phyloP scores from a whole-genome alignment of 371 early-diverging fungal species.

The Zychaea mexicana region DNA sequence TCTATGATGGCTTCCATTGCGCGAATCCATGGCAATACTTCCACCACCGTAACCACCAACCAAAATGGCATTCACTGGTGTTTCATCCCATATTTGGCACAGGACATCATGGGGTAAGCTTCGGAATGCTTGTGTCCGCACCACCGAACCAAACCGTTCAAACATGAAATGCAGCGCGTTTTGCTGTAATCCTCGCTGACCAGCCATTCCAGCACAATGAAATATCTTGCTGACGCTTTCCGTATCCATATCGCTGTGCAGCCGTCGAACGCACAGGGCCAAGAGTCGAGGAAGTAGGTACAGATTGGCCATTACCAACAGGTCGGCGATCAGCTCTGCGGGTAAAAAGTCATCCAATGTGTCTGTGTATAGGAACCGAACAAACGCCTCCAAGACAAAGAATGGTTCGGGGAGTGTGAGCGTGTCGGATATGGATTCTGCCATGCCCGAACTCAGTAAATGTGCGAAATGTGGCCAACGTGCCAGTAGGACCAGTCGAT shows the following conservation, averaged over 20 bases:
- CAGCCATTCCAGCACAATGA: slow-evolving; percentile 57
- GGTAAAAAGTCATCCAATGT: slow-evolving; percentile 43
- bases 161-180: slow-evolving; percentile 62
- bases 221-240: slow-evolving; percentile 62
- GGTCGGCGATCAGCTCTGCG: slow-evolving; percentile 52
- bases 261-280: slow-evolving; percentile 51
- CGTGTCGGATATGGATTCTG: slow-evolving; percentile 44
- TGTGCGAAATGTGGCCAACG: slow-evolving; percentile 71
- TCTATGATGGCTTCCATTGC: slow-evolving; percentile 8
- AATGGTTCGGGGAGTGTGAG: slow-evolving; percentile 57
- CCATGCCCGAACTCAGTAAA: slow-evolving; percentile 54
- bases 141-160: slow-evolving; percentile 67
- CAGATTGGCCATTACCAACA: slow-evolving; percentile 66
- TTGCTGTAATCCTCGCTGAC: slow-evolving; percentile 62
- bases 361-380: slow-evolving; percentile 66
- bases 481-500: slow-evolving; percentile 56
- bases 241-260: slow-evolving; percentile 56
- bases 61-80: slow-evolving; percentile 47
- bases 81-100: slow-evolving; percentile 65
- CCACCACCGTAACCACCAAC: slow-evolving; percentile 19
- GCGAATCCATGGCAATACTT: slow-evolving; percentile 1
- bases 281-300: slow-evolving; percentile 61
- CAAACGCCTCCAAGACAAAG: slow-evolving; percentile 53
- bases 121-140: slow-evolving; percentile 58
- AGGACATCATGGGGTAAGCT: slow-evolving; percentile 56